Base-by-base conservation (phyloP, 1,139 yeast species). In the Eremothecium coryli region DNA sequence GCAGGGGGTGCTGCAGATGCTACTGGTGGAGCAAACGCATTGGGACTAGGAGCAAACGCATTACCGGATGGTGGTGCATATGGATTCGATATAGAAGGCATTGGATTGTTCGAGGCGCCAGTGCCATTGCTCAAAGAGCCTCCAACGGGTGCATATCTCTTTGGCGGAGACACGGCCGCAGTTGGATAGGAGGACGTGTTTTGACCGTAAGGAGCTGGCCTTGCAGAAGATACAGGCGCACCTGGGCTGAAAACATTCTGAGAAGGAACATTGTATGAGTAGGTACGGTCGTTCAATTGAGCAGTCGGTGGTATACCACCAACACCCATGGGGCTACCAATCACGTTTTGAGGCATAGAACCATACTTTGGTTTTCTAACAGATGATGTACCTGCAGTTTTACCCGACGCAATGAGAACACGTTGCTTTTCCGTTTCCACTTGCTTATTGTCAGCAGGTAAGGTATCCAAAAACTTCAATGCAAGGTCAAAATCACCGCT, bases 401-500 rank as follows among this genome's bases (percentile, higher is more conserved):
- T 47, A 28, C 64, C 64, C n/a, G 64, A 56, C 6, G 94, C 93
- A 48, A 73, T 76, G 28, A 67, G 49, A 26, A 88, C 79, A 50
- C 97, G 76, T 45, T 84, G 93, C 58, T 77, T 81, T 50, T 84
- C 95, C 30, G 72, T 59, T 29, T 68, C 66, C 16, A 74, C 74
- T 29, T 71, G 74, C 27, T 73, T 71, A 41, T 71, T 69, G 36
- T 64, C 65, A 35, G 75, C 79, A 6, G 97, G 95, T 45, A 88
- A 66, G 41, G 80, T 66, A 35, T 68, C 67, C 49, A 88, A 69
- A 48, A 82, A 75, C 44, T 70, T 71, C 43, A 68, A 71, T 3
- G 97, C 97, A 46, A 90, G 64, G 12, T 79, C 93, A 49, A 84
- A 77, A 43, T 82, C 78, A 17, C 97, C 97, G 52, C 71, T 76